Conservation (phyloP, 257 asterid genomes). For the Ilex asprella region DNA sequence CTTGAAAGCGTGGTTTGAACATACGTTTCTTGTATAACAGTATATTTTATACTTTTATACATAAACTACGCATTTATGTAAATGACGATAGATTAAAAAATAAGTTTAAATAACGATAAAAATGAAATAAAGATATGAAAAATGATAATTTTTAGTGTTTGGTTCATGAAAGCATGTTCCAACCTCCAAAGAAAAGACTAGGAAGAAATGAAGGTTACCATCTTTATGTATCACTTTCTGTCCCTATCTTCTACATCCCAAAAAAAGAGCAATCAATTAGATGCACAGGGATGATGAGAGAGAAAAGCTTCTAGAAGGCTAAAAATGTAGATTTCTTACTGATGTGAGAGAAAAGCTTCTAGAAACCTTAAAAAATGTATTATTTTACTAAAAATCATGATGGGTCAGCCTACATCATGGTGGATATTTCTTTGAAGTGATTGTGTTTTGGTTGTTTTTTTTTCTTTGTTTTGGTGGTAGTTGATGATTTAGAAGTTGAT, state of each 20-base stretch:
- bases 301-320: conserved; percentile 22
- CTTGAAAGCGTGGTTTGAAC: no score
- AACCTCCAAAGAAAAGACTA: conserved; percentile 4
- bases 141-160: no score
- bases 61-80: no score
- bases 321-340: background rate
- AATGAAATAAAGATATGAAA: no score
- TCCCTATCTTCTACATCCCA: conserved; percentile 19
- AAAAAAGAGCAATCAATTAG: conserved; percentile 3
- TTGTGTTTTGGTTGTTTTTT: conserved; percentile 14
- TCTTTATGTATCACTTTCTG: conserved; percentile 14
- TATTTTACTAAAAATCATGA: conserved; percentile 8
- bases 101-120: no score
- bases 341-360: conserved; percentile 13
- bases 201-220: background rate
- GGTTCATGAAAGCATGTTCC: background rate
- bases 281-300: background rate
- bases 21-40: no score
- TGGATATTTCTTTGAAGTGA: conserved; percentile 18
- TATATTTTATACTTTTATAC: no score
- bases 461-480: conserved; percentile 8
- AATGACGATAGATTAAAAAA: no score
- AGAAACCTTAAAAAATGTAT: conserved; percentile 23
- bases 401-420: background rate
- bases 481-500: conserved; percentile 11